Percentiles rank a stretch among this genome's conserved stretches.
These are phyloP conservation scores for Neurospora africana DNA, from an alignment of 495 filamentous ascomycete genomes.

Conservation along the genomic window DNA sequence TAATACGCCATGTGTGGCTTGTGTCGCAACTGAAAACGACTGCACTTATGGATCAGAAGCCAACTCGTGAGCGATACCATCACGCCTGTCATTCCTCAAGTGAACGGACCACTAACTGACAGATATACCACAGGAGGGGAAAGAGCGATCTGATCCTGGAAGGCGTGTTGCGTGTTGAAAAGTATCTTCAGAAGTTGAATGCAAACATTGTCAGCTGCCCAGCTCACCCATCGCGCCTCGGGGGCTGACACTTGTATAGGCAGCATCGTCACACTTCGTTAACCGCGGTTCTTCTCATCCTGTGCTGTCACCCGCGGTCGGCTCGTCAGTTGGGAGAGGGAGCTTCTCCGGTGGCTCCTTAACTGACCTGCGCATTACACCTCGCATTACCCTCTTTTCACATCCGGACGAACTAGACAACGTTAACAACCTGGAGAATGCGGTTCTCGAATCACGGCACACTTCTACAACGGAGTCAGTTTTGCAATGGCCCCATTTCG, in stretches of 20 bases:
- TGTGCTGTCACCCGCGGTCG: constrained; percentile 2
- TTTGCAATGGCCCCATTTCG: constrained; percentile 20
- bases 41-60: constrained; percentile 24
- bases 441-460: constrained; percentile 22
- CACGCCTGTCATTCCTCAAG: not conserved
- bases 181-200: constrained; percentile 17
- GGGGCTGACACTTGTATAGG: not conserved
- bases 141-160: constrained; percentile 29
- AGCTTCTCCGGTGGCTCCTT: constrained; percentile 13
- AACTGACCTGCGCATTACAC: constrained; percentile 5
- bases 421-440: constrained; percentile 18
- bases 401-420: constrained; percentile 3
- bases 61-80: constrained; percentile 12
- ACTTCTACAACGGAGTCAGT: constrained; percentile 25
- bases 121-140: constrained; percentile 11
- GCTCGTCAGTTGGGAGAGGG: not conserved
- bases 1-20: constrained; percentile 20
- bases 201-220: constrained; percentile 8
- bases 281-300: not conserved
- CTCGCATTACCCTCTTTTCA: not conserved
- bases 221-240: not conserved
- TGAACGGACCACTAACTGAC: not conserved
- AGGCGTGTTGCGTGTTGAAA: constrained; percentile 22
- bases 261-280: not conserved
- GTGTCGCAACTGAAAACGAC: constrained; percentile 17